Conservation (phyloP, 2,329 filamentous ascomycete genomes). For the Dactylonectria estremocensis region DNA sequence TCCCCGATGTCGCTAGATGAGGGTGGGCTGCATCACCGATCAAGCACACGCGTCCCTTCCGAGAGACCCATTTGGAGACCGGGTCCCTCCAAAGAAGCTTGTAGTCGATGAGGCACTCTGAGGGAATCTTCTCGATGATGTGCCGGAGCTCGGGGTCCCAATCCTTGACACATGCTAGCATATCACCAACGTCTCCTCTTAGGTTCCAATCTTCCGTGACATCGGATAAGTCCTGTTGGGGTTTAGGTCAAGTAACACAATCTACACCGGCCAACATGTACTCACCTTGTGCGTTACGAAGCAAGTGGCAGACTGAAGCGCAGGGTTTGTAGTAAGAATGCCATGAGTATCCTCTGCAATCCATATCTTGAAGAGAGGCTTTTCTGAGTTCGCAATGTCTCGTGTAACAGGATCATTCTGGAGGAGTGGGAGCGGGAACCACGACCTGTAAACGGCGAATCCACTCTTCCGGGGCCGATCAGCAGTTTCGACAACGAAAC, state of each 20-base stretch:
- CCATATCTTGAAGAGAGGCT: conserved; percentile 14
- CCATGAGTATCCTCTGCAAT: conserved; percentile 18
- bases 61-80: conserved; percentile 13
- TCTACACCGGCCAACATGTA: too few species aligned
- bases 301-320: conserved; percentile 10
- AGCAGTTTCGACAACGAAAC: background rate
- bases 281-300: conserved; percentile 22
- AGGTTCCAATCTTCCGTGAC: conserved; percentile 23
- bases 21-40: conserved; percentile 23
- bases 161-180: conserved; percentile 15
- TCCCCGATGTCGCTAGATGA: conserved; percentile 20
- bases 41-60: conserved; percentile 10
- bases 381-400: background rate
- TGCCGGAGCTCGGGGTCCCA: conserved; percentile 12
- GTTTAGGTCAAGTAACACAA: too few species aligned
- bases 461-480: conserved; percentile 21
- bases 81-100: conserved; percentile 26
- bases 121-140: conserved; percentile 12
- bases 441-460: conserved; percentile 18
- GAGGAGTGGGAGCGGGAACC: conserved; percentile 14
- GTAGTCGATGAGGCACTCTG: conserved; percentile 22
- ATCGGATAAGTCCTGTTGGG: conserved; percentile 2
- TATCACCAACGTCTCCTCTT: background rate
- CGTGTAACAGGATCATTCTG: background rate
- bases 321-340: conserved; percentile 13